Base-by-base conservation (phyloP, 148 eudicot genomes). In the Arbutus unedo region DNA sequence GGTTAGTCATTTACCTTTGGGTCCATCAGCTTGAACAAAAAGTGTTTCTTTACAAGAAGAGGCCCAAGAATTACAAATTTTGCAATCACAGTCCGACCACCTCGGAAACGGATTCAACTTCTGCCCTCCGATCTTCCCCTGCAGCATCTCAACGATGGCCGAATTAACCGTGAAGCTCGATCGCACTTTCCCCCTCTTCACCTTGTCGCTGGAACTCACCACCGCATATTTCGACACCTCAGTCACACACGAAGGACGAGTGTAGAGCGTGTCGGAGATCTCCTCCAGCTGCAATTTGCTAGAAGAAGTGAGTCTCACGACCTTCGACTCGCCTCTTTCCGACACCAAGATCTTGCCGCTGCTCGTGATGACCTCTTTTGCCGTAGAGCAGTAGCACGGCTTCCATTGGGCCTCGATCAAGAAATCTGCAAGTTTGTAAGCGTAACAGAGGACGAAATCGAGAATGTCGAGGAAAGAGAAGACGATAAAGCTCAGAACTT, bases 41-140 rank as follows among this genome's bases (percentile, higher is more conserved):
- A 96, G 95, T 0, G 91, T 55, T 8, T 93, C 97, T 57, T 91
- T 90, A 49, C 85, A 85, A 10, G 93, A 90, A 9, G 90, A 78
- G 3, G 93, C 25, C 98, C 95, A 92, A 47, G 90, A 88, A 67
- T 87, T 87, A 76, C 99, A 96, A 76, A 90, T 93, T 5, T 76
- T 60, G 74, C 99, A 94, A 76, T 94, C 92, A 73, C 99, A 96
- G 81, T 96, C 99, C 0, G 99, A 96, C 99, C 98, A 96, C 84
- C 99, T 88, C 2, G 98, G 96, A 54, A 87, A 81, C 13, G 89
- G 90, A 21, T 84, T 82, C 2, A 84, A 75, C 56, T 89, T 87
- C 8, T 79, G 89, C 2, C 89, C 87, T 5, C 91, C 90, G 48
- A 89, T 88, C 87, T 87, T 91, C 4, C 91, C 98, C 70, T 89